These are phyloP conservation scores for Coemansia sp. DNA, from an alignment of 192 early-diverging fungal species.

Conservation along the genomic window DNA sequence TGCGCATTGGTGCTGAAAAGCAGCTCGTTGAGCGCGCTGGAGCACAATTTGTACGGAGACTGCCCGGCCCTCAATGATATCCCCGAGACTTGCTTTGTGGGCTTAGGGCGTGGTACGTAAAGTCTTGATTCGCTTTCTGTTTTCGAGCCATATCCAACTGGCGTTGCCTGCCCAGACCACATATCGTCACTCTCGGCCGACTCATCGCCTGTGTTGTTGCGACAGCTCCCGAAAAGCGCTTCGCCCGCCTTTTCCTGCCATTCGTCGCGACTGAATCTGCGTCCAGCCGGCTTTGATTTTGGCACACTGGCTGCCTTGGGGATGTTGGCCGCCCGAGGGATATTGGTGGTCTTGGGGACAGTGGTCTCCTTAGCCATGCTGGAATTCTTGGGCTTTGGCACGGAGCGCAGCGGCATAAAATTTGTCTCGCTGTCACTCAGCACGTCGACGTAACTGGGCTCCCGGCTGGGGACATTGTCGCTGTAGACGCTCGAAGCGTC, in stretches of 20 bases:
- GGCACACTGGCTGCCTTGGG: not conserved
- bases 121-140: not conserved
- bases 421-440: not conserved
- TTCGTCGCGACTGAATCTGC: slow-evolving; percentile 30
- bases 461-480: slow-evolving; percentile 1
- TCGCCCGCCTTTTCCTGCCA: slow-evolving; percentile 22
- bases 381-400: not conserved
- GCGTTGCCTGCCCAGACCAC: not conserved
- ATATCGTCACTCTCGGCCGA: not conserved
- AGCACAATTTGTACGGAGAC: slow-evolving; percentile 10
- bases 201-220: not conserved
- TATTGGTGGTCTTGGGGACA: no score
- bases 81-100: not conserved
- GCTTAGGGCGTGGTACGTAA: not conserved
- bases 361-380: not conserved
- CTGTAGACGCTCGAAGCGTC: not conserved
- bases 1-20: slow-evolving; percentile 41
- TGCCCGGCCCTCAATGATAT: slow-evolving; percentile 12
- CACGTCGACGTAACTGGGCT: slow-evolving; percentile 6
- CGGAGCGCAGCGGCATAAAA: slow-evolving; percentile 17
- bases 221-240: slow-evolving; percentile 40
- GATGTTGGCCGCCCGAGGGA: no score
- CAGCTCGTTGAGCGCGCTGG: slow-evolving; percentile 36
- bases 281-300: not conserved
- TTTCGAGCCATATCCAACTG: not conserved